phyloP scores from a whole-genome alignment of 129 eudicot species.

The Flaveria linearis region DNA sequence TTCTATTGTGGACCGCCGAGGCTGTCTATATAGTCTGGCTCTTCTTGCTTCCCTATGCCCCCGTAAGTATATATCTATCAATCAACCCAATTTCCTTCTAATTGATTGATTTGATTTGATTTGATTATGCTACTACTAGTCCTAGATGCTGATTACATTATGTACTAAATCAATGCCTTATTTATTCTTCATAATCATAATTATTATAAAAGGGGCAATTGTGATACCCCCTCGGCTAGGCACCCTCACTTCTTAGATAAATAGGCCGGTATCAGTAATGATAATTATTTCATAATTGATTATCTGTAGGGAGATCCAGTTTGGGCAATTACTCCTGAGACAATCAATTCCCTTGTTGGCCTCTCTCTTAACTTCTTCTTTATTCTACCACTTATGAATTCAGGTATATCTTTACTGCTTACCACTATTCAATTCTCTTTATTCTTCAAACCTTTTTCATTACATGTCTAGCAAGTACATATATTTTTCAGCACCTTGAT shows the following conservation, averaged over 20 bases:
- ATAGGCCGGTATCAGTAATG: not conserved
- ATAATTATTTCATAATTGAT: not conserved
- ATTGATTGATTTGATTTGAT: not conserved
- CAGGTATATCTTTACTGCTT: slow-evolving; percentile 48
- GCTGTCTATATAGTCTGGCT: slow-evolving; percentile 80
- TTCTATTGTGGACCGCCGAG: slow-evolving; percentile 62
- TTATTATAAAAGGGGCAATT: too few species aligned
- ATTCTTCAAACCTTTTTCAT: not conserved
- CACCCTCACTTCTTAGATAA: too few species aligned
- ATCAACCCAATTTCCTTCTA: not conserved
- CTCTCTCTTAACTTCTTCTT: slow-evolving; percentile 96
- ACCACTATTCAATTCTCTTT: not conserved
- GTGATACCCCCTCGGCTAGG: too few species aligned
- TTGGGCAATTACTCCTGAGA: slow-evolving; percentile 94
- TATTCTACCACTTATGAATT: slow-evolving; percentile 68
- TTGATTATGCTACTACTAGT: too few species aligned
- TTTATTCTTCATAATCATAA: too few species aligned
- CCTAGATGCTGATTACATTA: too few species aligned
- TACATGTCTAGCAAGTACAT: slow-evolving; percentile 30
- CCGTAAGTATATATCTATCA: slow-evolving; percentile 42
- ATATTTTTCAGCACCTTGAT: too few species aligned
- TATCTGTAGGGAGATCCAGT: slow-evolving; percentile 91
- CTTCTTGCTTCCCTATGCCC: slow-evolving; percentile 95
- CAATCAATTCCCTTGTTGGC: slow-evolving; percentile 66
- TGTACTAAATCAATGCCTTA: too few species aligned